Evolutionary conservation across 805 yeast species (phyloP), one percentile per base, ranked within the genome.

Genomic region (Teunomyces barrocoloradensis): DNA sequence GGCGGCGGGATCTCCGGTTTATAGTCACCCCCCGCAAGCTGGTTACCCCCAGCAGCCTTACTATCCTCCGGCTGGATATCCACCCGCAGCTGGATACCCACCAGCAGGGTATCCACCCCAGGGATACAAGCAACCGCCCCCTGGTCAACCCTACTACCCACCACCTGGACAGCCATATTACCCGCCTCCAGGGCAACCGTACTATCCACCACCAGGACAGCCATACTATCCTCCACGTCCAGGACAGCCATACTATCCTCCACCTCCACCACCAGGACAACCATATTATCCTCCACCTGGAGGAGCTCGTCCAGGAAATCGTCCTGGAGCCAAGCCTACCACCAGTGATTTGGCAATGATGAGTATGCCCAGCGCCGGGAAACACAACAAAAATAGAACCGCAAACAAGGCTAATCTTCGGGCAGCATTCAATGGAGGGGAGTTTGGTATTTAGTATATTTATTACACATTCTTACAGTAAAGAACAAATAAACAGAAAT

Each of bases 341-440:
- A 57, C 71, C 13, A 71, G 78, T 45, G 77, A 73, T 50, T 50
- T 66, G 42, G 69, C 82, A 3, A 65, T 80, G 58, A 68, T 64
- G 54, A 64, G 66, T 32, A 69, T 79, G 67, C 87, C 86, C 4
- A 54, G 73, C 5, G 69, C 75, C 4, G 66, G 58, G 18, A 64
- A 58, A 45, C 60, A 57, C 43, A 59, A 65, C 27, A 74, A 74
- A 58, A 80, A 71, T 57, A 62, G 67, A 44, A 67, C 60, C 20
- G 64, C 71, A 30, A 79, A 79, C 54, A 81, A 83, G 56, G 84
- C 80, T 36, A 73, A 76, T 45, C 71, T 86, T 39, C 74, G 89
- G 55, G 77, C 81, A 44, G 87, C 88, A 1, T 74, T 86, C 42
- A 78, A 79, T 57, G 81, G 79, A 47, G 87, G 86, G 27, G 76